Conservation (phyloP, 148 eudicot species). For the Nepenthes mirabilis region DNA sequence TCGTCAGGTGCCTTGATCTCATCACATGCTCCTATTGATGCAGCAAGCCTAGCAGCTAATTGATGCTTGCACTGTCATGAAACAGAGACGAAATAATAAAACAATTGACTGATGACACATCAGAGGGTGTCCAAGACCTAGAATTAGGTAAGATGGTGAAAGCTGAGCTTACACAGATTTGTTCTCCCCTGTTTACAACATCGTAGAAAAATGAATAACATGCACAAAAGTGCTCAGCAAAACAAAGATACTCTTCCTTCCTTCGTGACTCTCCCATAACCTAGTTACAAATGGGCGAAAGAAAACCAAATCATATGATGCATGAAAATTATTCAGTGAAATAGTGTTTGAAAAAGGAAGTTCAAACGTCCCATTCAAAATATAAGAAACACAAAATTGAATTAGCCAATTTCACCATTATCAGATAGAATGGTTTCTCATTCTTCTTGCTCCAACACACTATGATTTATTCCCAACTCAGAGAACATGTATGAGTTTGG, state of each 20-base stretch:
- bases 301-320: background rate
- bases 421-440: too few species aligned
- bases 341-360: background rate
- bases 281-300: conserved; percentile 17
- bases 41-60: conserved; percentile 87
- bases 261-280: conserved; percentile 79
- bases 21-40: conserved; percentile 47
- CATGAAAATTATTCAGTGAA: background rate
- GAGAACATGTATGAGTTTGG: too few species aligned
- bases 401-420: too few species aligned
- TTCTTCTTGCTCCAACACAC: too few species aligned
- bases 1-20: conserved; percentile 67
- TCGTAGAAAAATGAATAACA: conserved; percentile 97
- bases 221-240: conserved; percentile 72
- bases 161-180: conserved; percentile 66
- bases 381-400: too few species aligned
- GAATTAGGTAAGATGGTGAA: background rate
- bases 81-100: background rate
- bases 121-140: background rate
- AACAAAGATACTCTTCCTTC: conserved; percentile 83
- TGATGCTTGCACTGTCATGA: conserved; percentile 82
- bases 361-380: background rate
- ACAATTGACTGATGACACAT: background rate
- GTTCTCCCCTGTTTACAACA: conserved; percentile 74
- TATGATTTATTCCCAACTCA: background rate